Evolutionary conservation across 2,329 filamentous ascomycete species (phyloP), one percentile per base, ranked within the genome.

Genomic region (Cordyceps pruinosa): DNA sequence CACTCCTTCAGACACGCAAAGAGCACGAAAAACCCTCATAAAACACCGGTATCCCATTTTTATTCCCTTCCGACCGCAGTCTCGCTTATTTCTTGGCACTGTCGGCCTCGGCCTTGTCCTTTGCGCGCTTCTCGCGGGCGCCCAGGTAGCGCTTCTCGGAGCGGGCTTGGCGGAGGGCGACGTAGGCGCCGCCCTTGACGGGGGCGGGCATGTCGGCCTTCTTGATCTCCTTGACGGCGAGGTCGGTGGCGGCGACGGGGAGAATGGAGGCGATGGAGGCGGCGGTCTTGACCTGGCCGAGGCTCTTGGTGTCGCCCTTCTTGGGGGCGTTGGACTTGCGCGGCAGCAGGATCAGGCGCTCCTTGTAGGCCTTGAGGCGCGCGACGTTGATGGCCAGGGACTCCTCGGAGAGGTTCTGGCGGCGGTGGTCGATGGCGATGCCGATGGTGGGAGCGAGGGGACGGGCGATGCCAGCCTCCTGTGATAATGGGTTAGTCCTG

Each of bases 291-390:
- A 84, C 84, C 69, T 86, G 87, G 73, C 76, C 77, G 66, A 81
- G 71, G 86, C 93, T 89, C 74, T 89, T 89, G 76, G 87, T 87
- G 79, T 96, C 90, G 76, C 89, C 89, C 75, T 88, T 88, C 90
- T 96, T 97, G 80, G 87, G 85, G 80, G 94, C 86, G 80, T 92
- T 92, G 75, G 85, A 85, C 80, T 90, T 91, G 84, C 91, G 90
- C 75, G 94, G 94, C 85, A 99, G 97, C 75, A 99, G 85, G 76
- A 99, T 96, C 73, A 99, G 82, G 73, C 91, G 90, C 74, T 88
- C 85, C 82, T 88, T 89, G 91, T 96, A 99, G 75, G 90, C 90
- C 86, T 97, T 92, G 74, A 99, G 90, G 74, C 94, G 94, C 77
- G 89, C 89, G 70, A 99, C 93, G 81, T 99, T 99, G 83, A 84